A percentile compares a stretch with the other conserved stretches of the same genome.
These are phyloP conservation scores for Pelargonium citronellum DNA, from an alignment of 441 rosid species.

Conservation along the genomic window DNA sequence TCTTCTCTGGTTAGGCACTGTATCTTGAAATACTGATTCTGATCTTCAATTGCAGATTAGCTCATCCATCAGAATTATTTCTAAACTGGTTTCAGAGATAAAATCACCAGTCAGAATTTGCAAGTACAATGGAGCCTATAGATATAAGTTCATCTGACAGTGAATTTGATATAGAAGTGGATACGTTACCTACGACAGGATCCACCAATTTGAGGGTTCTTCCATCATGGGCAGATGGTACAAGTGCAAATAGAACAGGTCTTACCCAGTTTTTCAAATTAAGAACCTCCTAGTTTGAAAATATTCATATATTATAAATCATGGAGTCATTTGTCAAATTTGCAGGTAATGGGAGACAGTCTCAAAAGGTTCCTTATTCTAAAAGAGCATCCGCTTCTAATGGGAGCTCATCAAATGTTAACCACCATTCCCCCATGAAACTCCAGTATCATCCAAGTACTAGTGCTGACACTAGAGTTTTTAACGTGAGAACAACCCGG, in stretches of 20 bases:
- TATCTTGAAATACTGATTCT: conserved; percentile 8
- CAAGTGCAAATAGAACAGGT: conserved; percentile 28
- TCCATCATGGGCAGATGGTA: conserved; percentile 43
- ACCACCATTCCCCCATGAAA: conserved; percentile 19
- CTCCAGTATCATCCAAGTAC: conserved; percentile 23
- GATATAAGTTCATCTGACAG: conserved; percentile 63
- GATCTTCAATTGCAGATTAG: conserved; percentile 31
- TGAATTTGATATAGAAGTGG: conserved; percentile 34
- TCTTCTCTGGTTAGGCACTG: background rate
- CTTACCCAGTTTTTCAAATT: conserved; percentile 17
- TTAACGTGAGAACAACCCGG: conserved; percentile 19
- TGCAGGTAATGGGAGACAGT: conserved; percentile 39
- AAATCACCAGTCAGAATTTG: conserved; percentile 20
- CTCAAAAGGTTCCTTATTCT: conserved; percentile 24
- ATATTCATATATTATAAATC: conserved; percentile 20
- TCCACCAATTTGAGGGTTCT: conserved; percentile 30
- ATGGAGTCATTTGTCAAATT: conserved; percentile 15
- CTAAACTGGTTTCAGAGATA: conserved; percentile 24
- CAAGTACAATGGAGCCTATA: conserved; percentile 44
- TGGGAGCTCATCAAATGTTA: conserved; percentile 36
- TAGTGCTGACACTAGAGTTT: conserved; percentile 24
- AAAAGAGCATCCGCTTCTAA: conserved; percentile 27
- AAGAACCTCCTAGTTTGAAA: conserved; percentile 7
- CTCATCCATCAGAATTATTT: conserved; percentile 26
- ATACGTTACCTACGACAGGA: conserved; percentile 22